These are phyloP conservation scores for Pachyrhizus erosus DNA, from an alignment of 306 rosid genomes.

Conservation along the genomic window DNA sequence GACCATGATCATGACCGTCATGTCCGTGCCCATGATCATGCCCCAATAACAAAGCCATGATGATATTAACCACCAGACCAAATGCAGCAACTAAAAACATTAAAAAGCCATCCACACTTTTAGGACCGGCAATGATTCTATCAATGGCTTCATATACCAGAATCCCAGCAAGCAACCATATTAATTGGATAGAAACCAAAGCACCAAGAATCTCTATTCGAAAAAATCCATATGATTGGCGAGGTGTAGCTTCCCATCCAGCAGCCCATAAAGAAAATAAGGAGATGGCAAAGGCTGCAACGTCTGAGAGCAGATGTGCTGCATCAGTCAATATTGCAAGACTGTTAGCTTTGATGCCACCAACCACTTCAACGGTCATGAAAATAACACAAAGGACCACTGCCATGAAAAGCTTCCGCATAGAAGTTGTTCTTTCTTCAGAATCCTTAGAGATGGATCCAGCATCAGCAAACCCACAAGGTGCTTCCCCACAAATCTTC, in stretches of 20 bases:
- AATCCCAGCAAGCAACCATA: constrained; percentile 82
- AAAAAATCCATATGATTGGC: constrained; percentile 81
- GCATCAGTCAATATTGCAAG: constrained; percentile 86
- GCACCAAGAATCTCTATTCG: constrained; percentile 86
- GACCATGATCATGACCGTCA: constrained; percentile 54
- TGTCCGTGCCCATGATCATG: constrained; percentile 73
- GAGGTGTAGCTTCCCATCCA: constrained; percentile 86
- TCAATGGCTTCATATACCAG: constrained; percentile 77
- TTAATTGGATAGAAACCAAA: constrained; percentile 76
- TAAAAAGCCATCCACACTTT: constrained; percentile 63
- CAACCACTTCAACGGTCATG: constrained; percentile 72
- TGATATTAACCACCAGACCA: constrained; percentile 74
- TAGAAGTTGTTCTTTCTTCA: constrained; percentile 65
- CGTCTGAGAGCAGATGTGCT: constrained; percentile 83
- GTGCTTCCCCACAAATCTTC: constrained; percentile 76
- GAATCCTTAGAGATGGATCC: constrained; percentile 67
- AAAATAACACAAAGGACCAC: constrained; percentile 73
- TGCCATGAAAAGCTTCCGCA: constrained; percentile 73
- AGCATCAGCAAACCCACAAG: constrained; percentile 74
- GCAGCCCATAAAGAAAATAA: constrained; percentile 83
- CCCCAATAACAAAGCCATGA: constrained; percentile 74
- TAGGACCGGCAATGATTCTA: constrained; percentile 54
- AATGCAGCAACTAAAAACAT: constrained; percentile 74
- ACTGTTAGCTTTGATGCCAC: constrained; percentile 85
- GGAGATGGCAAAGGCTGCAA: constrained; percentile 84